These are phyloP conservation scores for Canna indica DNA, from an alignment of 176 grass and related monocot genomes.

Conservation along the genomic window DNA sequence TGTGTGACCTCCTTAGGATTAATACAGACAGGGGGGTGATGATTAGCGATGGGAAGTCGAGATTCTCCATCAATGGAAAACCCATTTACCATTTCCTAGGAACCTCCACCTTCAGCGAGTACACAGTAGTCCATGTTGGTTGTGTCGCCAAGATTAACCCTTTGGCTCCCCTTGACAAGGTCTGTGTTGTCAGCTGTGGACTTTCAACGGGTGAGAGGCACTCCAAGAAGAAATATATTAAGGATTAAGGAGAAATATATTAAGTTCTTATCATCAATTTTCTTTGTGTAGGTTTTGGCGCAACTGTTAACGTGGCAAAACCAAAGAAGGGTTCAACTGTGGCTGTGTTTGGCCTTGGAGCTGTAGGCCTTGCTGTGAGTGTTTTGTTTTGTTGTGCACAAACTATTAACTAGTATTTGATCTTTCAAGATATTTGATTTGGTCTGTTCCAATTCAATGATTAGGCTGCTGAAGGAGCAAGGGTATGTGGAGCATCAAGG, in stretches of 20 bases:
- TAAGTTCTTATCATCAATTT: neutral
- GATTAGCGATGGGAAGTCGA: neutral
- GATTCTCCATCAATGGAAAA: neutral
- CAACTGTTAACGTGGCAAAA: slow-evolving; percentile 1
- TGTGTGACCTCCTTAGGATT: slow-evolving; percentile 6
- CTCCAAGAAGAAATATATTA: neutral
- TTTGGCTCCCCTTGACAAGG: neutral
- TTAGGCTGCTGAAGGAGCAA: slow-evolving; percentile 13
- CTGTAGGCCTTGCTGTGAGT: slow-evolving; percentile 12
- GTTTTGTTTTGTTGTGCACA: no score
- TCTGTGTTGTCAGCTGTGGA: neutral
- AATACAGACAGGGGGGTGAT: slow-evolving; percentile 4
- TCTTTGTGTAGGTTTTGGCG: neutral
- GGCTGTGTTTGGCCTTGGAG: slow-evolving; percentile 2
- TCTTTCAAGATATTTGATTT: neutral
- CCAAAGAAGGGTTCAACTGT: neutral
- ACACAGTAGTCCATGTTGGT: neutral
- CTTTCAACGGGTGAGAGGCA: neutral
- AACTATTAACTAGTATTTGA: neutral
- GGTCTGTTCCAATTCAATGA: neutral
- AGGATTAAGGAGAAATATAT: neutral
- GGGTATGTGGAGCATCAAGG: slow-evolving; percentile 1
- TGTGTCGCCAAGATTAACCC: slow-evolving; percentile 4
- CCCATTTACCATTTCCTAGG: slow-evolving; percentile 3
- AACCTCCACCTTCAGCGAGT: slow-evolving; percentile 11